phyloP scores from a whole-genome alignment of 2,329 filamentous ascomycete genomes.

The Ceratocystis diversiconidia region DNA sequence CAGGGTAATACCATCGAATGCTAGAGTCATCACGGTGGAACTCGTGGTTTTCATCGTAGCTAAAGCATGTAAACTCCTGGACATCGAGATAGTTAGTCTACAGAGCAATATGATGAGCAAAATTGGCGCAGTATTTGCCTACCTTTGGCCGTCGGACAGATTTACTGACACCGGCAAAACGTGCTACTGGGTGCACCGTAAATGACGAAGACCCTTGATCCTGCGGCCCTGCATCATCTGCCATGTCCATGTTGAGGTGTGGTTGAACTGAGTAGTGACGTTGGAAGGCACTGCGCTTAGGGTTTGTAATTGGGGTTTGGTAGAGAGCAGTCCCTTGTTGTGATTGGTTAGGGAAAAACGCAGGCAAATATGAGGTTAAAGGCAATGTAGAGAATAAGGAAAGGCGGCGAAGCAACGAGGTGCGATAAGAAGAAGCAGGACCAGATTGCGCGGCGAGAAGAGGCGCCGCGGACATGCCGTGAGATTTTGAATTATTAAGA shows the following conservation, averaged over 20 bases:
- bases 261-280: background rate
- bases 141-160: slow-evolving; percentile 64
- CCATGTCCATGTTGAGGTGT: background rate
- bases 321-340: background rate
- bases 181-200: slow-evolving; percentile 52
- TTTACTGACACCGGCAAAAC: slow-evolving; percentile 53
- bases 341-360: slow-evolving; percentile 8
- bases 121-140: too few species aligned
- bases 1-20: slow-evolving; percentile 78
- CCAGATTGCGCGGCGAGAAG: background rate
- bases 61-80: slow-evolving; percentile 84
- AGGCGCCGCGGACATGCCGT: background rate
- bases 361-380: background rate
- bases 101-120: too few species aligned
- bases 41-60: slow-evolving; percentile 71
- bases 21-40: slow-evolving; percentile 67
- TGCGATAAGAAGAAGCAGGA: background rate
- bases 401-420: background rate
- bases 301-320: background rate
- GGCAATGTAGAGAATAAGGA: background rate
- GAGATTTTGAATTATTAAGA: too few species aligned
- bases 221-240: background rate
- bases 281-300: background rate
- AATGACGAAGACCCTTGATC: slow-evolving; percentile 29
- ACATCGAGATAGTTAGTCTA: background rate